These are phyloP conservation scores for Crucihimalaya himalaica DNA, from an alignment of 345 rosid species.

Conservation along the genomic window DNA sequence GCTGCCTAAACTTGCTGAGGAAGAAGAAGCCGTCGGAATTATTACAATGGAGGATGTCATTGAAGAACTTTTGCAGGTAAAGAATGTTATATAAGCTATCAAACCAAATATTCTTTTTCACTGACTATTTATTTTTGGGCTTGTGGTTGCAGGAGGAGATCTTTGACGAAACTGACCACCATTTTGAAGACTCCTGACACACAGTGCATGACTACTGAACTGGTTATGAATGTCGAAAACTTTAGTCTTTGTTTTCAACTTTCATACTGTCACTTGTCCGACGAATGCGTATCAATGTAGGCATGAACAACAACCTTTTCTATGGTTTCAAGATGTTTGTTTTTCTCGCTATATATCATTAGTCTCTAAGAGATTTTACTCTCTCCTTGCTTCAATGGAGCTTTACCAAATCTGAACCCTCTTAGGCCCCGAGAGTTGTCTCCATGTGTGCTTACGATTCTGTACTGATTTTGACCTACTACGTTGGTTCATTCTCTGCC, in stretches of 20 bases:
- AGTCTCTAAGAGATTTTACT: background rate
- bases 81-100: background rate
- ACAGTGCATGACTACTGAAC: conserved; percentile 1
- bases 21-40: conserved; percentile 91
- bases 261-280: background rate
- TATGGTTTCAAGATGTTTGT: background rate
- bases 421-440: background rate
- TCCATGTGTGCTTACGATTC: background rate
- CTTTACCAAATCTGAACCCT: background rate
- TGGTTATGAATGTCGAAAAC: conserved; percentile 5
- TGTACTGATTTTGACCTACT: background rate
- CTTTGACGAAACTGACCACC: conserved; percentile 93
- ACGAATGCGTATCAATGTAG: conserved; percentile 13
- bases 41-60: conserved; percentile 99
- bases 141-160: conserved; percentile 77
- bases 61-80: conserved; percentile 93
- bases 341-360: background rate
- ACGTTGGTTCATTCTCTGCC: background rate
- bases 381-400: background rate
- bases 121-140: background rate
- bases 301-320: background rate
- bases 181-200: conserved; percentile 65
- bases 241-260: background rate
- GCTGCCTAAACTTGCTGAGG: conserved; percentile 65
- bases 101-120: background rate